phyloP scores from a whole-genome alignment of 352 stramenopile species.

The Phytophthora capsici region DNA sequence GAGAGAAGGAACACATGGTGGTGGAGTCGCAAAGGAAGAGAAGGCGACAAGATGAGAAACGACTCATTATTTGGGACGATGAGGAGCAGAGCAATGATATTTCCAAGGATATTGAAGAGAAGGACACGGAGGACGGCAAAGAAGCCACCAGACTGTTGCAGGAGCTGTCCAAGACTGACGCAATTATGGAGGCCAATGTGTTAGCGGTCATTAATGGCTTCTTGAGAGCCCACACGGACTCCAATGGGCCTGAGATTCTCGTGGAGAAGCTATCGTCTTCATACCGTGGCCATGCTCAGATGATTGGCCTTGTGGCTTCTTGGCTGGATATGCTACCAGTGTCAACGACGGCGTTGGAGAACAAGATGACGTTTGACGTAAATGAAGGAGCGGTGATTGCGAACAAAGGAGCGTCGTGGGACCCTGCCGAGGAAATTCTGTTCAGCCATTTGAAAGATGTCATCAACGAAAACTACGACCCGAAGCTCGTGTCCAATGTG shows the following conservation, averaged over 20 bases:
- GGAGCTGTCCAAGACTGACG: slow-evolving; percentile 70
- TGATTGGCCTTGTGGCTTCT: slow-evolving; percentile 85
- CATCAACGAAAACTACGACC: slow-evolving; percentile 85
- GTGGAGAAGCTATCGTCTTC: slow-evolving; percentile 88
- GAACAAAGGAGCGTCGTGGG: slow-evolving; percentile 76
- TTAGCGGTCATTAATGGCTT: slow-evolving; percentile 87
- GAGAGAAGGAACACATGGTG: slow-evolving; percentile 28
- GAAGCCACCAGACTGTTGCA: slow-evolving; percentile 76
- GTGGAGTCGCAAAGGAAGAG: slow-evolving; percentile 46
- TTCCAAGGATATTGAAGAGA: slow-evolving; percentile 51
- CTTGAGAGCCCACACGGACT: slow-evolving; percentile 75
- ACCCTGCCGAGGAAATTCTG: slow-evolving; percentile 77
- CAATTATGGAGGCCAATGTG: slow-evolving; percentile 88
- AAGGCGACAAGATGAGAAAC: slow-evolving; percentile 56
- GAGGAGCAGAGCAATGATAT: slow-evolving; percentile 49
- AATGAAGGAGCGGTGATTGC: slow-evolving; percentile 67
- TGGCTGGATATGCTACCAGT: slow-evolving; percentile 79
- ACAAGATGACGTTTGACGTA: slow-evolving; percentile 81
- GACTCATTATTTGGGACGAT: slow-evolving; percentile 88
- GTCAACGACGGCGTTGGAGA: slow-evolving; percentile 65
- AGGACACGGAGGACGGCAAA: slow-evolving; percentile 77
- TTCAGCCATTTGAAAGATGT: slow-evolving; percentile 81
- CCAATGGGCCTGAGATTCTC: slow-evolving; percentile 84
- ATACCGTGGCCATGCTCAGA: slow-evolving; percentile 86
- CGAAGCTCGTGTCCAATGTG: slow-evolving; percentile 87